phyloP scores from a whole-genome alignment of 148 eudicot species.

The Rhododendron mucronatum region DNA sequence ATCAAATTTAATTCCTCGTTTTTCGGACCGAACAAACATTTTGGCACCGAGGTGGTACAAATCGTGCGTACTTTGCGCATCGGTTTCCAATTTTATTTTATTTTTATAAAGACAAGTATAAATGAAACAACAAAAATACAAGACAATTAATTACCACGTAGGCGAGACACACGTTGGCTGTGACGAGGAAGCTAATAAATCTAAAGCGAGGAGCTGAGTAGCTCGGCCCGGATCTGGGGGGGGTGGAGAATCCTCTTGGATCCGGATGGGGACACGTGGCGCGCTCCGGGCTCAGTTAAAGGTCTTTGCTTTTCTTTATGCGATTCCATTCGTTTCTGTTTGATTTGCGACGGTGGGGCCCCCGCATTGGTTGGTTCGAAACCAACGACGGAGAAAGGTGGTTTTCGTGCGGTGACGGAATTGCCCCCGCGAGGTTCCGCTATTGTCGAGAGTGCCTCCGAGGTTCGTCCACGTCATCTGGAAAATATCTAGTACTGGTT shows the following conservation, averaged over 20 bases:
- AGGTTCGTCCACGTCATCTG: neutral
- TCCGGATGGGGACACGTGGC: slow-evolving; percentile 59
- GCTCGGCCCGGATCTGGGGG: slow-evolving; percentile 30
- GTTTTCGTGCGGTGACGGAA: neutral
- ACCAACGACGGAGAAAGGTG: neutral
- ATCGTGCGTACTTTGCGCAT: too few relatives aligned
- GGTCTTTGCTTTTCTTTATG: slow-evolving; percentile 5
- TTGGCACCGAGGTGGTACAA: too few relatives aligned
- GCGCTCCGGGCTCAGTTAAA: slow-evolving; percentile 31
- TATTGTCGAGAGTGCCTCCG: neutral
- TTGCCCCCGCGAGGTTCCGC: neutral
- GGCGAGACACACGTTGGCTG: slow-evolving; percentile 10
- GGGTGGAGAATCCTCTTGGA: slow-evolving; percentile 11
- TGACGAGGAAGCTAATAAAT: slow-evolving; percentile 35
- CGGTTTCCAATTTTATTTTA: too few relatives aligned
- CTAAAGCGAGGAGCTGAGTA: slow-evolving; percentile 31
- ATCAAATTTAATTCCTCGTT: too few relatives aligned
- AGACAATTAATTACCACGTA: neutral
- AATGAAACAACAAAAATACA: neutral
- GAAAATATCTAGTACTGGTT: neutral
- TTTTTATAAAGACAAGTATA: too few relatives aligned
- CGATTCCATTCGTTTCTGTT: neutral
- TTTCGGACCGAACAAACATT: too few relatives aligned
- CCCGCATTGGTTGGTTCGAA: neutral
- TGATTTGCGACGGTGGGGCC: neutral